A percentile compares a stretch with the other conserved stretches of the same genome.
Conservation (phyloP, 2,329 filamentous ascomycete species). For the Neofusicoccum ribis region DNA sequence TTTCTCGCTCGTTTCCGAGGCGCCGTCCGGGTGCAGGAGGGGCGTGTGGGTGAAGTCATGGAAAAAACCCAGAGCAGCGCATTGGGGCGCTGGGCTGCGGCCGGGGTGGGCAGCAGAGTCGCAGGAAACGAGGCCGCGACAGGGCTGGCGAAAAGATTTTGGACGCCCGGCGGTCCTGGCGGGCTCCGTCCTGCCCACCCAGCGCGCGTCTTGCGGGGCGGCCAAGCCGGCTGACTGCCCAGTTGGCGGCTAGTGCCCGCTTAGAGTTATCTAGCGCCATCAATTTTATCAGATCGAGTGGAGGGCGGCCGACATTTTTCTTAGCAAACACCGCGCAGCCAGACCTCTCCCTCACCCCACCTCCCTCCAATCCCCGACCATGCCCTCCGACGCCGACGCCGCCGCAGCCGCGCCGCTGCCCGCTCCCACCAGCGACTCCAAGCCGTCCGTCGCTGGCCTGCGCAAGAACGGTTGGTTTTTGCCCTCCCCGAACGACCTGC, state of each 20-base stretch:
- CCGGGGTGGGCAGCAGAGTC: conserved; percentile 12
- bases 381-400: conserved; percentile 6
- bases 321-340: conserved; percentile 8
- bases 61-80: neutral
- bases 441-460: conserved; percentile 57
- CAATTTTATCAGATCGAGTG: conserved; percentile 18
- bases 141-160: conserved; percentile 14
- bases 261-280: conserved; percentile 21
- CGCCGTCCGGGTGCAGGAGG: neutral
- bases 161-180: conserved; percentile 11
- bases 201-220: conserved; percentile 7
- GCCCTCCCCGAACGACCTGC: neutral
- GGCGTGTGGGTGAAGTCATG: conserved; percentile 1
- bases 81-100: neutral
- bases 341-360: conserved; percentile 4
- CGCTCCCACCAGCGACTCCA: conserved; percentile 33
- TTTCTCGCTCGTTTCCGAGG: neutral
- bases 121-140: conserved; percentile 4
- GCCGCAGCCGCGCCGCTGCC: conserved; percentile 30
- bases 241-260: conserved; percentile 4
- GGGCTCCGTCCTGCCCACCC: neutral
- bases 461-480: conserved; percentile 73
- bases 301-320: conserved; percentile 15
- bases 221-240: neutral
- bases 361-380: conserved; percentile 12